Percentiles rank a stretch among this genome's conserved stretches.
phyloP scores from a whole-genome alignment of 2,329 filamentous ascomycete genomes.

The Exophiala alcalophila region DNA sequence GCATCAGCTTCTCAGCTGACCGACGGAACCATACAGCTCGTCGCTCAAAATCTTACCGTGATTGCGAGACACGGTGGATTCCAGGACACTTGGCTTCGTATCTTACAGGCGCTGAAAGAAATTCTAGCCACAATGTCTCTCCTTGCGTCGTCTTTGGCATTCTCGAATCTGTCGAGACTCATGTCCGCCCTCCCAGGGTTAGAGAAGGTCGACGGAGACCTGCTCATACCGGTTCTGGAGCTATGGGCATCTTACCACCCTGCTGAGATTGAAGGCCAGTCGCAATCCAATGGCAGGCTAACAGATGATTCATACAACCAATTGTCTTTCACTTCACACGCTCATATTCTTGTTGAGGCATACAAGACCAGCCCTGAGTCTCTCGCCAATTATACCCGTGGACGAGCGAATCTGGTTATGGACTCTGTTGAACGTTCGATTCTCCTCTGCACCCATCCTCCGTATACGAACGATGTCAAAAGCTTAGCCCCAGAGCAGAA shows the following conservation, averaged over 20 bases:
- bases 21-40: slow-evolving; percentile 19
- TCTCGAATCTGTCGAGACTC: slow-evolving; percentile 20
- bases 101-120: slow-evolving; percentile 16
- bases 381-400: slow-evolving; percentile 13
- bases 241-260: slow-evolving; percentile 23
- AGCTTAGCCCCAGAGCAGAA: slow-evolving; percentile 27
- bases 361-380: slow-evolving; percentile 14
- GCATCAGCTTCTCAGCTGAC: slow-evolving; percentile 19
- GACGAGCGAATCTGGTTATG: slow-evolving; percentile 11
- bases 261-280: slow-evolving; percentile 6
- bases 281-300: slow-evolving; percentile 22
- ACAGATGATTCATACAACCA: slow-evolving; percentile 21
- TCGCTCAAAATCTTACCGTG: slow-evolving; percentile 17
- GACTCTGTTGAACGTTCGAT: slow-evolving; percentile 18
- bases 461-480: slow-evolving; percentile 30
- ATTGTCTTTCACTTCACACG: slow-evolving; percentile 30
- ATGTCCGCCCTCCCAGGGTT: slow-evolving; percentile 11
- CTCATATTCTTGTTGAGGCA: slow-evolving; percentile 20
- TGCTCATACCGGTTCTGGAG: slow-evolving; percentile 27
- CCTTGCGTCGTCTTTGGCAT: slow-evolving; percentile 14
- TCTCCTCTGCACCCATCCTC: slow-evolving; percentile 25
- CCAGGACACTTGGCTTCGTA: slow-evolving; percentile 20
- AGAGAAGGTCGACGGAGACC: slow-evolving; percentile 15
- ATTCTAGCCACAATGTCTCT: slow-evolving; percentile 15
- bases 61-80: slow-evolving; percentile 20